These are phyloP conservation scores for Saccharum spontaneum DNA, from an alignment of 176 grass and related monocot genomes.

Conservation along the genomic window DNA sequence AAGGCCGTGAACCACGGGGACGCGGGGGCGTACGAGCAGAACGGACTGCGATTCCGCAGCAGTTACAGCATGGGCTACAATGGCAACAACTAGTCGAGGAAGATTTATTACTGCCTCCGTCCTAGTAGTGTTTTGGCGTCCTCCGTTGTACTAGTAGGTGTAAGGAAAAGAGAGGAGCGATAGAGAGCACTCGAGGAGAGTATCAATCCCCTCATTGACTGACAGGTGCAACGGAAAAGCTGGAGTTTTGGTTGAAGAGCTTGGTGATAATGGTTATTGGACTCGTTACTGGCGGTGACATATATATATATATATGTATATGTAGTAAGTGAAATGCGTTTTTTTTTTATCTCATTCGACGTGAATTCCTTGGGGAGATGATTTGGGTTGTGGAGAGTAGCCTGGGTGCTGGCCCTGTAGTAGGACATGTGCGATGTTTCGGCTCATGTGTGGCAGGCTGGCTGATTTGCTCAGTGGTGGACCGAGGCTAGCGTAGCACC, in stretches of 20 bases:
- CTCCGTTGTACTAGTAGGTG: slow-evolving; percentile 27
- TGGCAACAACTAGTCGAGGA: slow-evolving; percentile 25
- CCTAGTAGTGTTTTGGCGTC: slow-evolving; percentile 11
- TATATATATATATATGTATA: background rate
- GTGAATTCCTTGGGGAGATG: background rate
- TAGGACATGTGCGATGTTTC: slow-evolving; percentile 26
- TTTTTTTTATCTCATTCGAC: background rate
- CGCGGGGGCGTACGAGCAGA: slow-evolving; percentile 46
- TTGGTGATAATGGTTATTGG: slow-evolving; percentile 1
- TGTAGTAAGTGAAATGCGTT: slow-evolving; percentile 20
- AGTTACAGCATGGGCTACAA: slow-evolving; percentile 50
- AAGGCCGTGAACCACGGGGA: slow-evolving; percentile 61
- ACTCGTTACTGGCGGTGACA: slow-evolving; percentile 18
- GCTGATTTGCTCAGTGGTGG: background rate
- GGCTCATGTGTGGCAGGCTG: background rate
- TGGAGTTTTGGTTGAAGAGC: slow-evolving; percentile 42
- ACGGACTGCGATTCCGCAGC: slow-evolving; percentile 54
- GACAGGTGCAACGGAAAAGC: slow-evolving; percentile 28
- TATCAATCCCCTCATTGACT: slow-evolving; percentile 16
- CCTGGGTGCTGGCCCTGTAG: background rate
- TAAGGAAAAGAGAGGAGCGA: background rate
- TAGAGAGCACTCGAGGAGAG: background rate
- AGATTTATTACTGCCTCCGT: slow-evolving; percentile 2
- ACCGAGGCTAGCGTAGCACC: background rate
- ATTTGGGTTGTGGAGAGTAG: background rate